phyloP scores from a whole-genome alignment of 176 grass and related monocot species.

The Echinochloa phyllopogon region DNA sequence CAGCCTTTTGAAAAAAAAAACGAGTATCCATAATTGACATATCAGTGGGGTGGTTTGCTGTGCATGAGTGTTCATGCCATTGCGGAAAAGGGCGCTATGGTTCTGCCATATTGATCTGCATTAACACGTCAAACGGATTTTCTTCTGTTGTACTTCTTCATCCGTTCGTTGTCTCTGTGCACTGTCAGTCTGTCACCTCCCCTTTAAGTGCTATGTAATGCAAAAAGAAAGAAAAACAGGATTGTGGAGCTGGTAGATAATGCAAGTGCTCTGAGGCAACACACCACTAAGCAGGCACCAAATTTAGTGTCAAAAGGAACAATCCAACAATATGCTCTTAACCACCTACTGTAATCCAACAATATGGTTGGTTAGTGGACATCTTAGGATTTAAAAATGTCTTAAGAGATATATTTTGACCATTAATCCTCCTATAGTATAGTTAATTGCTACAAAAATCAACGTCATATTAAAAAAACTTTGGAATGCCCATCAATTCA shows the following conservation, averaged over 20 bases:
- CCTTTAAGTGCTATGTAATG: not conserved
- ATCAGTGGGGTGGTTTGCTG: not conserved
- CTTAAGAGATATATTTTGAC: not conserved
- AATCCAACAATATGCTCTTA: not conserved
- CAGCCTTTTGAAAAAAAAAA: too few species aligned
- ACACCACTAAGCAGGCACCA: not conserved
- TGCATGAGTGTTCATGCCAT: not conserved
- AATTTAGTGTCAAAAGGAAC: slow-evolving; percentile 21
- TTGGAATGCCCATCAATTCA: too few species aligned
- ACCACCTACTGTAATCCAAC: not conserved
- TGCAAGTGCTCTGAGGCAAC: slow-evolving; percentile 22
- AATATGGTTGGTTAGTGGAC: not conserved
- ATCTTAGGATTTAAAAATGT: not conserved
- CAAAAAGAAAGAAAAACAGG: not conserved
- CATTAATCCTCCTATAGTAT: not conserved
- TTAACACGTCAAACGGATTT: not conserved
- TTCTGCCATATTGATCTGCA: not conserved
- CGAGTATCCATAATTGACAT: not conserved
- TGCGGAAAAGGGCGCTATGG: not conserved
- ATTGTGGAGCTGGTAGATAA: slow-evolving; percentile 10
- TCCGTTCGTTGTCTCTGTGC: not conserved
- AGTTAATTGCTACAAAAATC: not conserved
- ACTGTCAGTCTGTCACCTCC: not conserved
- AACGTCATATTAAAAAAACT: not conserved
- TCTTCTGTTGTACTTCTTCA: not conserved